Conservation (phyloP, 2,329 filamentous ascomycete genomes). For the Magnaporthiopsis poae region DNA sequence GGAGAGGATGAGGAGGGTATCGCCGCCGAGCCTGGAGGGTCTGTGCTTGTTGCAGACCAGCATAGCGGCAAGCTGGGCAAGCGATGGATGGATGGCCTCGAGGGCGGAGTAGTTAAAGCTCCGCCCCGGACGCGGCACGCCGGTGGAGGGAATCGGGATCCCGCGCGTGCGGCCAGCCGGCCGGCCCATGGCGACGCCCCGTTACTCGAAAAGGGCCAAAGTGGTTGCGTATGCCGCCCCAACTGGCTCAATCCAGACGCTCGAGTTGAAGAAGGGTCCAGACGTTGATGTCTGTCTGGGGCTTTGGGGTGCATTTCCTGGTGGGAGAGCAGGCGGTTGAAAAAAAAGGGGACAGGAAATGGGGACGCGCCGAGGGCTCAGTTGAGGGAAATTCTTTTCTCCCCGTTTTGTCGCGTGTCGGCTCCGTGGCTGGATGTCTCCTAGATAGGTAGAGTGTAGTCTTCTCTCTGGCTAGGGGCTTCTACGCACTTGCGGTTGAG, state of each 20-base stretch:
- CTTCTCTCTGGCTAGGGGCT: slow-evolving; percentile 31
- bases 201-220: slow-evolving; percentile 26
- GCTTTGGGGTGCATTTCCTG: no score
- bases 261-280: slow-evolving; percentile 44
- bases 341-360: no score
- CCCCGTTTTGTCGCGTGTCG: not conserved
- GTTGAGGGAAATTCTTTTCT: slow-evolving; percentile 45
- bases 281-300: no score
- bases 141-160: not conserved
- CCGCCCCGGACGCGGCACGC: slow-evolving; percentile 22
- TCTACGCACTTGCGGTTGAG: slow-evolving; percentile 47
- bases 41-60: slow-evolving; percentile 26
- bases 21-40: slow-evolving; percentile 32
- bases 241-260: slow-evolving; percentile 47
- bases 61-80: slow-evolving; percentile 32
- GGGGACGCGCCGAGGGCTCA: slow-evolving; percentile 42
- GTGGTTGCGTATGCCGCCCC: slow-evolving; percentile 46
- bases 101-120: slow-evolving; percentile 29
- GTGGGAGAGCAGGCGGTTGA: no score
- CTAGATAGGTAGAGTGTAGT: no score
- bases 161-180: slow-evolving; percentile 26
- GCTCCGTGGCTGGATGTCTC: no score
- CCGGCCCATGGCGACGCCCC: slow-evolving; percentile 27
- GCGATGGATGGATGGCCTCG: slow-evolving; percentile 31
- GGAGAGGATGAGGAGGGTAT: slow-evolving; percentile 47